Evolutionary conservation across 2,329 filamentous ascomycete genomes (phyloP), one percentile per base, ranked within the genome.

Genomic region (Colletotrichum siamense): DNA sequence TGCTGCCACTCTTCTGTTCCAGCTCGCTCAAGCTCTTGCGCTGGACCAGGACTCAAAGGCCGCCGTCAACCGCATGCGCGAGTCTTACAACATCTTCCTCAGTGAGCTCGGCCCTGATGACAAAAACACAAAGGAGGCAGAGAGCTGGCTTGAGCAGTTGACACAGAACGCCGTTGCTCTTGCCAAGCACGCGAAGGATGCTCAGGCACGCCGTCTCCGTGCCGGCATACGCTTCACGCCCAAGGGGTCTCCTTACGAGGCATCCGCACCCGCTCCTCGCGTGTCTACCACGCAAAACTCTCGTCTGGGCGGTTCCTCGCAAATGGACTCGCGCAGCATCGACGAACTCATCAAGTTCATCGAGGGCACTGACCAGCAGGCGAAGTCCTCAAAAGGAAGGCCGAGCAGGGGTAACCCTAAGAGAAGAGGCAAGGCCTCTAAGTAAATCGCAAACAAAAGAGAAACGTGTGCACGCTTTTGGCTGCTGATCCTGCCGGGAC

Each of bases 111-210:
- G 97, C 32, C 89, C 96, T 3, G 93, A 98, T 52, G 96, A 99
- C 85, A 95, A 96, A 85, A 99, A 99, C 88, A 99, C 97, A 78
- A 98, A 98, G 88, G 97, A 99, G 85, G 96, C 97, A 4, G 96
- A 98, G 88, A 95, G 92, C 82, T 99, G 97, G 97, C 92, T 99
- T 28, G 95, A 98, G 86, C 96, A 98, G 85, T 91, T 99, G 75
- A 99, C 96, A 1, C 95, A 98, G 85, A 98, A 98, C 81, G 97
- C 97, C 61, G 97, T 99, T 55, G 94, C 93, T 39, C 96, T 99
- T 79, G 96, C 96, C 67, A 98, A 98, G 88, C 96, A 98, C 82
- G 94, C 95, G 76, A 98, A 98, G 87, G 95, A 97, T 78, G 89
- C 95, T 49, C 93, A 97, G 85, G 92, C 93, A 64, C 92, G 94